Conservation (phyloP, 2,329 filamentous ascomycete species). For the Fusarium abutilonis region DNA sequence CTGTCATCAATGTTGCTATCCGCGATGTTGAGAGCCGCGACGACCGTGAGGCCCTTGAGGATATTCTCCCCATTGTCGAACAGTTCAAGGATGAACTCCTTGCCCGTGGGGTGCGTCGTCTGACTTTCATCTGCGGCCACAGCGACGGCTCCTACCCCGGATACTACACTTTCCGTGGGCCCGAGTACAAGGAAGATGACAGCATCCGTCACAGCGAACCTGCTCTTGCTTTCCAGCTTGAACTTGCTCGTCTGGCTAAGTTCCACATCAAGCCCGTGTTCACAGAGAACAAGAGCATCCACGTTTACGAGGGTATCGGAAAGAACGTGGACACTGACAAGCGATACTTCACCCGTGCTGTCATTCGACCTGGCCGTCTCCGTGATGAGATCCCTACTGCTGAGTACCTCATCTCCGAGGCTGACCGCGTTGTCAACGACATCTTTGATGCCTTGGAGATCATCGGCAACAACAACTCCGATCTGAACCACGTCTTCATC, state of each 20-base stretch:
- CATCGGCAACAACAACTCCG: constrained; percentile 98
- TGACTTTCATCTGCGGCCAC: constrained; percentile 96
- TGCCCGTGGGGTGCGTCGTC: constrained; percentile 81
- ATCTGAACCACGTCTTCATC: constrained; percentile 99
- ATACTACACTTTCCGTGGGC: constrained; percentile 98
- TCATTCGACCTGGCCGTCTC: constrained; percentile 92
- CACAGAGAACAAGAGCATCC: constrained; percentile 98
- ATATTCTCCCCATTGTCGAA: constrained; percentile 79
- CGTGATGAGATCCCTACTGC: constrained; percentile 98
- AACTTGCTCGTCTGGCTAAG: constrained; percentile 91
- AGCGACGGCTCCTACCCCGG: constrained; percentile 94
- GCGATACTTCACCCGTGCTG: constrained; percentile 97
- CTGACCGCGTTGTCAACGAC: constrained; percentile 95
- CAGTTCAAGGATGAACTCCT: constrained; percentile 86
- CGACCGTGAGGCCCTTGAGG: constrained; percentile 81
- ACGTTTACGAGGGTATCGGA: constrained; percentile 96
- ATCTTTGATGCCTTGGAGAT: constrained; percentile 98
- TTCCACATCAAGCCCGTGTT: constrained; percentile 99
- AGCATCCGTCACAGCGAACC: constrained; percentile 98
- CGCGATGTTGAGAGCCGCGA: constrained; percentile 85
- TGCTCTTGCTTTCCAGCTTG: constrained; percentile 97
- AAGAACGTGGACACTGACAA: constrained; percentile 97
- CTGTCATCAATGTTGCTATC: constrained; percentile 91
- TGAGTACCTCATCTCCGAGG: constrained; percentile 97
- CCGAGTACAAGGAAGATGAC: constrained; percentile 86